Evolutionary conservation across 176 grass and related monocot species (phyloP).

Genomic region (Triticum urartu): DNA sequence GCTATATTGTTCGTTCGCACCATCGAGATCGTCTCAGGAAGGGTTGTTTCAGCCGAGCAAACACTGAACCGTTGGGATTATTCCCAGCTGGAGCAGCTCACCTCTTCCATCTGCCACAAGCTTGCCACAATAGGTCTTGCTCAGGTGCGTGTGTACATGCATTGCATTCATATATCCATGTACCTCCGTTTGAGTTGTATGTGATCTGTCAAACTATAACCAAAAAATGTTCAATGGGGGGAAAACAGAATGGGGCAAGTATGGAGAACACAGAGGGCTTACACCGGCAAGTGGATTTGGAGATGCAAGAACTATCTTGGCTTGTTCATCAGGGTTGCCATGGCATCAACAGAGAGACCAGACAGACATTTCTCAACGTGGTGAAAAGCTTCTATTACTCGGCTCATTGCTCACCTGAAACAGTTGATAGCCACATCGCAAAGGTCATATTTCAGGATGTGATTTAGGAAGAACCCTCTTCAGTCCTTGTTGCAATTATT

Average conservation of each 20-base stretch:
- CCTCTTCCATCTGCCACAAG: background rate
- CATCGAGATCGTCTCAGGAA: constrained; percentile 41
- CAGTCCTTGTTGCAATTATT: too few relatives aligned
- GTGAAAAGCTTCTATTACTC: constrained; percentile 5
- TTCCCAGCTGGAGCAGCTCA: background rate
- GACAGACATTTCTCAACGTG: constrained; percentile 28
- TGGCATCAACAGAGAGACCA: background rate
- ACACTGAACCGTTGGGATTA: background rate
- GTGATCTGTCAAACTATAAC: background rate
- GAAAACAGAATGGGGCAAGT: background rate
- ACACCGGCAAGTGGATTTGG: background rate
- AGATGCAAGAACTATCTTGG: constrained; percentile 10
- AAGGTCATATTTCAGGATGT: too few relatives aligned
- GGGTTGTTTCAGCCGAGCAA: background rate
- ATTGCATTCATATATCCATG: background rate
- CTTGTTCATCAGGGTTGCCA: background rate
- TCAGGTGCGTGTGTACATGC: constrained; percentile 1
- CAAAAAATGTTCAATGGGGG: background rate
- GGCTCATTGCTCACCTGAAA: too few relatives aligned
- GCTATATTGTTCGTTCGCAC: constrained; percentile 36
- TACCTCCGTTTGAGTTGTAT: background rate
- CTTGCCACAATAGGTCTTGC: background rate
- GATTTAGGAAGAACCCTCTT: too few relatives aligned
- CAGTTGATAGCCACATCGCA: too few relatives aligned
- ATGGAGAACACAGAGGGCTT: background rate